These are phyloP conservation scores for Bipolaris victoriae DNA, from an alignment of 2,329 filamentous ascomycete species.

Conservation along the genomic window DNA sequence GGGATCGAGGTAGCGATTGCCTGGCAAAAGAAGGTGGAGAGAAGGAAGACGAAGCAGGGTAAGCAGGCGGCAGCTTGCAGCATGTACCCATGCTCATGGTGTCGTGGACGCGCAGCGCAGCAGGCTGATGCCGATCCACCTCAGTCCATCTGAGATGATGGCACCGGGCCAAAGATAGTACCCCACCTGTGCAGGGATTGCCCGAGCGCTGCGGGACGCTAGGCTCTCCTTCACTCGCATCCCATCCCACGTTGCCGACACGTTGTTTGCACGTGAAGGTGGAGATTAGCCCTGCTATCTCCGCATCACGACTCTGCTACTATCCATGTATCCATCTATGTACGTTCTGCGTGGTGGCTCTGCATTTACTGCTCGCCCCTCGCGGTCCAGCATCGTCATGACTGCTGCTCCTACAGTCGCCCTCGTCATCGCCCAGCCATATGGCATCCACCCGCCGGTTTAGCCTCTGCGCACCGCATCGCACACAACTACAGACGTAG, in stretches of 20 bases:
- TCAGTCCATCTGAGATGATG: slow-evolving; percentile 22
- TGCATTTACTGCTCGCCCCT: background rate
- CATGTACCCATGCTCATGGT: slow-evolving; percentile 7
- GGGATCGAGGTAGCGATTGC: slow-evolving; percentile 1
- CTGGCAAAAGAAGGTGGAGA: background rate
- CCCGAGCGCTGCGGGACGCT: slow-evolving; percentile 11
- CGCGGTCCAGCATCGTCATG: background rate
- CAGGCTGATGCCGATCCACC: slow-evolving; percentile 21
- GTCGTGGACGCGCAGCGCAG: slow-evolving; percentile 16
- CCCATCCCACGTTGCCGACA: background rate
- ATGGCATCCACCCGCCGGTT: slow-evolving; percentile 20
- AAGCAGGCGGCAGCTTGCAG: slow-evolving; percentile 14
- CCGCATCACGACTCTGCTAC: slow-evolving; percentile 4
- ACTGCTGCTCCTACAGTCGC: background rate
- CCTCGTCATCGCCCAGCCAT: slow-evolving; percentile 13
- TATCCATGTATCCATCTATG: too few relatives aligned
- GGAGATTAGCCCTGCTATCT: slow-evolving; percentile 18
- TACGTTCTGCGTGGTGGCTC: background rate
- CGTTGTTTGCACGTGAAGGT: slow-evolving; percentile 17
- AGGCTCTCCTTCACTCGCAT: slow-evolving; percentile 4
- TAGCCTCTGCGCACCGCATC: slow-evolving; percentile 19
- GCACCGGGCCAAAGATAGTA: slow-evolving; percentile 12
- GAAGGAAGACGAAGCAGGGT: background rate
- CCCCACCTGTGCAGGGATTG: slow-evolving; percentile 18
- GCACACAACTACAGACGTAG: slow-evolving; percentile 9